A percentile compares a stretch with the other conserved stretches of the same genome.
Evolutionary conservation across 148 eudicot genomes (phyloP).

Genomic region (Silene latifolia): DNA sequence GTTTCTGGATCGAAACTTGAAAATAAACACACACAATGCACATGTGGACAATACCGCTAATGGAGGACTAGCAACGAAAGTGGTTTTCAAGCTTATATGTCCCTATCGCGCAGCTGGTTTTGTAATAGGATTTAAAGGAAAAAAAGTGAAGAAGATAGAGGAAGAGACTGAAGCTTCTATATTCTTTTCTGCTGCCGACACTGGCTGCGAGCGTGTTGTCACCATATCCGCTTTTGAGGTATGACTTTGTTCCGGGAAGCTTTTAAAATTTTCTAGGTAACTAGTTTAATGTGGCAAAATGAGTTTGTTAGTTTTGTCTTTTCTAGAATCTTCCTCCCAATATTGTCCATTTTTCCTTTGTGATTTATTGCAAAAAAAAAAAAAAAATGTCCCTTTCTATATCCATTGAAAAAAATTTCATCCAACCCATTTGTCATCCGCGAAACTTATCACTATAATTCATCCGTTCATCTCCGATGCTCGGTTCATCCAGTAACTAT

Average conservation of each 20-base stretch:
- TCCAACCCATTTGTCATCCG: too few relatives aligned
- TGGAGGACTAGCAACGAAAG: slow-evolving; percentile 27
- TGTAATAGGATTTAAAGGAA: slow-evolving; percentile 45
- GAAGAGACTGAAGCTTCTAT: slow-evolving; percentile 49
- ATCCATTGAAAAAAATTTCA: too few relatives aligned
- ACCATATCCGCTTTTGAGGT: slow-evolving; percentile 48
- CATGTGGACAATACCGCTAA: slow-evolving; percentile 5
- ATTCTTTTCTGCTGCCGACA: slow-evolving; percentile 26
- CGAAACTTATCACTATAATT: too few relatives aligned
- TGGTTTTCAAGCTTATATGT: slow-evolving; percentile 44
- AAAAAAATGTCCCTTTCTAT: too few relatives aligned
- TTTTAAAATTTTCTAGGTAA: not conserved
- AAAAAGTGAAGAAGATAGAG: slow-evolving; percentile 36
- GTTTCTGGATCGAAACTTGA: slow-evolving; percentile 6
- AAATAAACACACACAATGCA: not conserved
- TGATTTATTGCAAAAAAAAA: too few relatives aligned
- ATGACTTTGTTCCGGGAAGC: not conserved
- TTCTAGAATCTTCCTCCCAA: too few relatives aligned
- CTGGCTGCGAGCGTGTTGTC: slow-evolving; percentile 39
- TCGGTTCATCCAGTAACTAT: too few relatives aligned
- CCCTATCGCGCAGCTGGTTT: slow-evolving; percentile 38
- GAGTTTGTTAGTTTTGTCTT: too few relatives aligned
- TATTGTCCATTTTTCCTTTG: too few relatives aligned
- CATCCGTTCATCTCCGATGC: too few relatives aligned
- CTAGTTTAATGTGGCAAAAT: not conserved